Conservation (phyloP, 2,329 filamentous ascomycete species). For the Fusarium mangiferae region DNA sequence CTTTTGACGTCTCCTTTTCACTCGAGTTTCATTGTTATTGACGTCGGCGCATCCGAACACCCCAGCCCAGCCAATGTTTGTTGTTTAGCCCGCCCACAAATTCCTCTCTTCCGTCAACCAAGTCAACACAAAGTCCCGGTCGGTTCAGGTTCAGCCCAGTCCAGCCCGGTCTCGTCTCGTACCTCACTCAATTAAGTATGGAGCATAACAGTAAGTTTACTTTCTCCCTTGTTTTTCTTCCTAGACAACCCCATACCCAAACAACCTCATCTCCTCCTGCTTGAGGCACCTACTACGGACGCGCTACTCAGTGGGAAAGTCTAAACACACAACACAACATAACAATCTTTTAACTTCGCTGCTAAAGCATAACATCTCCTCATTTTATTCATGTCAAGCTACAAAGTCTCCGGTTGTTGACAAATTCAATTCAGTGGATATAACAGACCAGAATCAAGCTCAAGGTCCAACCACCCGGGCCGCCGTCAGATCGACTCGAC, state of each 20-base stretch:
- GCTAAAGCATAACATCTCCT: neutral
- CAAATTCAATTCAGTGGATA: slow-evolving; percentile 41
- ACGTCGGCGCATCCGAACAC: slow-evolving; percentile 44
- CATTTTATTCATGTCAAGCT: slow-evolving; percentile 8
- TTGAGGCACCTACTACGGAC: neutral
- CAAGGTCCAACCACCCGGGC: slow-evolving; percentile 46
- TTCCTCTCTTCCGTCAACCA: slow-evolving; percentile 39
- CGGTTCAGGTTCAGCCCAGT: neutral
- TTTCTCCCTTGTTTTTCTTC: slow-evolving; percentile 34
- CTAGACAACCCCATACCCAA: slow-evolving; percentile 10
- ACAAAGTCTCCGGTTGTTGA: slow-evolving; percentile 26
- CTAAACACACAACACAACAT: neutral
- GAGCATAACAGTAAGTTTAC: slow-evolving; percentile 51
- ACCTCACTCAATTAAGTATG: slow-evolving; percentile 44
- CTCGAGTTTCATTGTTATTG: slow-evolving; percentile 40
- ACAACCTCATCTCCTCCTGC: slow-evolving; percentile 14
- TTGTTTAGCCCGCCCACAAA: slow-evolving; percentile 48
- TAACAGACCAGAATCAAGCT: slow-evolving; percentile 40
- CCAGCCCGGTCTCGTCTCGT: slow-evolving; percentile 9
- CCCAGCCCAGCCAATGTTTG: slow-evolving; percentile 53
- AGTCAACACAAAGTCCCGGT: slow-evolving; percentile 42
- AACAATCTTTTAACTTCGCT: slow-evolving; percentile 1
- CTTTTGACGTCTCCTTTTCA: slow-evolving; percentile 13
- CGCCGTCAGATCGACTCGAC: slow-evolving; percentile 57
- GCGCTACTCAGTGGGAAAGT: neutral